Conservation (phyloP, 1,284 basidiomycete species). For the Sphaerobolus stellatus region DNA sequence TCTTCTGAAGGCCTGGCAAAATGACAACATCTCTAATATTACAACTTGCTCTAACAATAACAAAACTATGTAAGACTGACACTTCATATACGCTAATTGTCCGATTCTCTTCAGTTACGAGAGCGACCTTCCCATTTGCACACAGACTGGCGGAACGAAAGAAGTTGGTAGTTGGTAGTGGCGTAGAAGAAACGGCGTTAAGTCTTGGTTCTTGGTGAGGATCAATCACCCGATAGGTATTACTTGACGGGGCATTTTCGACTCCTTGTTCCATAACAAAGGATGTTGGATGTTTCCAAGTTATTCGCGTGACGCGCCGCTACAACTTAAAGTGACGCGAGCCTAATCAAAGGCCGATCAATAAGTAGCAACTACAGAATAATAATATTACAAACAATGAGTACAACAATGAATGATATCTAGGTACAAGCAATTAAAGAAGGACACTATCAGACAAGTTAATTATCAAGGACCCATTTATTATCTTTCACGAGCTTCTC, state of each 20-base stretch:
- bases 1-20: neutral
- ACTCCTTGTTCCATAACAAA: no score
- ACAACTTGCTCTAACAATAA: neutral
- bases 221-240: no score
- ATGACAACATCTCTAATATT: neutral
- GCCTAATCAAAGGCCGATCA: no score
- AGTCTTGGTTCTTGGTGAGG: constrained; percentile 27
- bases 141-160: constrained; percentile 11
- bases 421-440: no score
- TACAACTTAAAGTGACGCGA: no score
- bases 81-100: constrained; percentile 6
- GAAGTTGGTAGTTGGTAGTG: neutral
- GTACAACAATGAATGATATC: no score
- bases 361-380: no score
- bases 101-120: constrained; percentile 7
- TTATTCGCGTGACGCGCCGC: no score
- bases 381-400: no score
- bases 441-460: no score
- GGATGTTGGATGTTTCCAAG: no score
- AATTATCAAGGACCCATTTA: constrained; percentile 62
- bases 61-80: neutral
- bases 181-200: neutral
- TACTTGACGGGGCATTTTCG: no score
- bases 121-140: constrained; percentile 8
- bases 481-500: constrained; percentile 81